Percentiles rank a stretch among this genome's conserved stretches.
Conservation (phyloP, 2,329 filamentous ascomycete genomes). For the Alternaria sp. region DNA sequence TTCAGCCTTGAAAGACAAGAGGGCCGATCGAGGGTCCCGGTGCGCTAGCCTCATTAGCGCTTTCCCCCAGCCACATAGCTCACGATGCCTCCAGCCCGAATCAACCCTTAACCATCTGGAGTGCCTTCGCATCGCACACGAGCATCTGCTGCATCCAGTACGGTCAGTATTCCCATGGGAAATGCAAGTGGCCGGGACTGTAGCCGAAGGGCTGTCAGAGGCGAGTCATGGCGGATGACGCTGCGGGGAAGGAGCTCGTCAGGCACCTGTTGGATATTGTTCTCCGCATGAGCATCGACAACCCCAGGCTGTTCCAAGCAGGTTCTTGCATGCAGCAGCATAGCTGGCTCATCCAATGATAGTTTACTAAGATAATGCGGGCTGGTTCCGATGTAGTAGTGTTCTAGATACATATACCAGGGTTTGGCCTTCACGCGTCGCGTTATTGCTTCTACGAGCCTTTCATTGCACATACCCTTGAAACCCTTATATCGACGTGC, state of each 20-base stretch:
- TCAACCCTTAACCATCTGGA: too few species aligned
- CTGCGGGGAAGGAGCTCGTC: constrained; percentile 26
- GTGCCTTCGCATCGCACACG: background rate
- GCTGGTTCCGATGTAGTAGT: background rate
- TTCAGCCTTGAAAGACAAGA: background rate
- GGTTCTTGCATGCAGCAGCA: constrained; percentile 2
- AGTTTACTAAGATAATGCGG: background rate
- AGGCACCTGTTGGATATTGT: constrained; percentile 32
- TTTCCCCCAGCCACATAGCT: background rate
- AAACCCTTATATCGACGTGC: background rate
- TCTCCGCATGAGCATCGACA: constrained; percentile 25
- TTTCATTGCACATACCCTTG: background rate
- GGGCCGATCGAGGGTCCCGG: background rate
- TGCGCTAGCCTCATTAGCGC: background rate
- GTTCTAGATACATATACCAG: constrained; percentile 1
- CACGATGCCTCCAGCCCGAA: background rate
- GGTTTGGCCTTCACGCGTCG: background rate
- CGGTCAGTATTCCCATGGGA: too few species aligned
- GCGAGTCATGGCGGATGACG: constrained; percentile 33
- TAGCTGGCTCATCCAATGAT: background rate
- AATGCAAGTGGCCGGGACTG: background rate
- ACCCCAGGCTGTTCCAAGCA: background rate
- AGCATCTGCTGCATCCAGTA: background rate
- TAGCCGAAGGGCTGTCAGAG: background rate
- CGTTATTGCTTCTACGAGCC: background rate